Percentiles rank a stretch among this genome's conserved stretches.
Conservation (phyloP, 192 early-diverging fungal species). For the Coemansia sp. region DNA sequence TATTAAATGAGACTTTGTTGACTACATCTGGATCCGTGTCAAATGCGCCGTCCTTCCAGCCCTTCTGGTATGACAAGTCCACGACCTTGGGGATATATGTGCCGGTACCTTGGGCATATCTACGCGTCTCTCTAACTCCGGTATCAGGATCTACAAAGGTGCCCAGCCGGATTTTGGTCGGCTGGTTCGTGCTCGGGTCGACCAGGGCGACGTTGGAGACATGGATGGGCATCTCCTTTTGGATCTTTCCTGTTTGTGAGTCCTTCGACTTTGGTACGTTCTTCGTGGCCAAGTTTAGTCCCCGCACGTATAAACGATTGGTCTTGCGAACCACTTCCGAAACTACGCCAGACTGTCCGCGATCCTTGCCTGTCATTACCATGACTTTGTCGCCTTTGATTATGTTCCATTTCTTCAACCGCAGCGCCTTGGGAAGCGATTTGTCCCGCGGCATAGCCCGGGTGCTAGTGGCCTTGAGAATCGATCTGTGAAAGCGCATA, state of each 20-base stretch:
- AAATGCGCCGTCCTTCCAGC: slow-evolving; percentile 39
- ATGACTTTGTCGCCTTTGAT: slow-evolving; percentile 64
- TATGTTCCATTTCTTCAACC: slow-evolving; percentile 63
- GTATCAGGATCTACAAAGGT: slow-evolving; percentile 29
- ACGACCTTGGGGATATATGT: slow-evolving; percentile 30
- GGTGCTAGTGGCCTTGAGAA: slow-evolving; percentile 28
- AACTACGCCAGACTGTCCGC: slow-evolving; percentile 66
- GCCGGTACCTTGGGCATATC: slow-evolving; percentile 37
- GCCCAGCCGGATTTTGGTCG: slow-evolving; percentile 36
- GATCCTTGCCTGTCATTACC: slow-evolving; percentile 64
- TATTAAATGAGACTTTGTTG: slow-evolving; percentile 35
- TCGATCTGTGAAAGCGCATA: slow-evolving; percentile 47
- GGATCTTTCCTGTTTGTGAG: slow-evolving; percentile 58
- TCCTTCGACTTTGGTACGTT: slow-evolving; percentile 63
- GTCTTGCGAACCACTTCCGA: slow-evolving; percentile 62
- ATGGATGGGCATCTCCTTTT: slow-evolving; percentile 70
- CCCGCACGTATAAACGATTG: slow-evolving; percentile 66
- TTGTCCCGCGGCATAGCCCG: slow-evolving; percentile 42
- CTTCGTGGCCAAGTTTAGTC: slow-evolving; percentile 61
- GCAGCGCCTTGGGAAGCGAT: slow-evolving; percentile 45
- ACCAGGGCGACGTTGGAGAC: slow-evolving; percentile 70
- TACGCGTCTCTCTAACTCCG: slow-evolving; percentile 23
- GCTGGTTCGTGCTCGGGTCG: slow-evolving; percentile 61
- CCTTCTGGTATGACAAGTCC: slow-evolving; percentile 45
- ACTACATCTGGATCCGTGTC: slow-evolving; percentile 41